Evolutionary conservation across 352 stramenopile species (phyloP).

Genomic region (Phytopythium helicoides): DNA sequence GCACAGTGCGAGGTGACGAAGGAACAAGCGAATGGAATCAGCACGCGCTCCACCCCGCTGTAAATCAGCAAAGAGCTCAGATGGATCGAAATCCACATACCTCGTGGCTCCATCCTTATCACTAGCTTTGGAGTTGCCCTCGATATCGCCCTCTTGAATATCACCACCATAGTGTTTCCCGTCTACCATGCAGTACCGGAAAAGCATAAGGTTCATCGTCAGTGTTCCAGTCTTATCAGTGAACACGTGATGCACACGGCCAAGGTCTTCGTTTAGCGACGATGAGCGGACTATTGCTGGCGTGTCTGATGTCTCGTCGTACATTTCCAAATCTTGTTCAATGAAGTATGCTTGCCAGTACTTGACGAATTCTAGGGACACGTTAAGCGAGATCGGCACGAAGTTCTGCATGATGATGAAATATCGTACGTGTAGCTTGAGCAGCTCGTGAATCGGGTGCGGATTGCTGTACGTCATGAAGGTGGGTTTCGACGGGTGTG

Average conservation of each 20-base stretch:
- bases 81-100: slow-evolving; percentile 75
- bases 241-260: slow-evolving; percentile 90
- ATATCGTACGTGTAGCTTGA: slow-evolving; percentile 90
- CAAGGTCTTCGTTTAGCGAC: slow-evolving; percentile 91
- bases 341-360: slow-evolving; percentile 96
- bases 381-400: slow-evolving; percentile 98
- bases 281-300: slow-evolving; percentile 77
- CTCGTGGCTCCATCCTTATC: slow-evolving; percentile 2
- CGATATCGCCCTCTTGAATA: slow-evolving; percentile 51
- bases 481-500: neutral
- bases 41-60: slow-evolving; percentile 31
- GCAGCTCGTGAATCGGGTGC: slow-evolving; percentile 52
- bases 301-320: slow-evolving; percentile 89
- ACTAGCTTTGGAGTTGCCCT: slow-evolving; percentile 9
- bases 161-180: slow-evolving; percentile 90
- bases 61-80: slow-evolving; percentile 61
- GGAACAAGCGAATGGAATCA: slow-evolving; percentile 49
- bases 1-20: slow-evolving; percentile 77
- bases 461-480: slow-evolving; percentile 20
- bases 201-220: slow-evolving; percentile 96
- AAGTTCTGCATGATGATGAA: slow-evolving; percentile 98
- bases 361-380: slow-evolving; percentile 96
- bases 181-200: slow-evolving; percentile 94
- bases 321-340: slow-evolving; percentile 90
- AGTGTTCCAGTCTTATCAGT: slow-evolving; percentile 96